These are phyloP conservation scores for Trapa bicornis DNA, from an alignment of 345 rosid genomes.

Conservation along the genomic window DNA sequence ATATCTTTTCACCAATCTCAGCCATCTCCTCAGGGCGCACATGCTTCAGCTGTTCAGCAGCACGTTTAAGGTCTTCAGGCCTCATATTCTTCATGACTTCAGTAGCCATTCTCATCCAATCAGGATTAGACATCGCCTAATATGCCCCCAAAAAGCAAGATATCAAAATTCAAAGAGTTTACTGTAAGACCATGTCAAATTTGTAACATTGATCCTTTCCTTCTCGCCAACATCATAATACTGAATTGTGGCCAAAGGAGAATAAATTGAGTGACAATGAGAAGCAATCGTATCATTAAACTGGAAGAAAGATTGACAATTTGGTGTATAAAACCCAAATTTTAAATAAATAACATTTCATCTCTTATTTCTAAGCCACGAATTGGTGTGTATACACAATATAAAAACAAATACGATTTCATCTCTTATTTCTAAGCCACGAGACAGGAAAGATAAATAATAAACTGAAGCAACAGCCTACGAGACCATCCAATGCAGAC, in stretches of 20 bases:
- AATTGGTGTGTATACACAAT: not conserved
- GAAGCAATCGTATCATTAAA: not conserved
- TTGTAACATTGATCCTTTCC: not conserved
- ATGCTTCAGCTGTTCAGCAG: conserved; percentile 81
- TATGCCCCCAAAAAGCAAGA: conserved; percentile 9
- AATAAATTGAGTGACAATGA: not conserved
- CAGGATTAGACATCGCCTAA: conserved; percentile 96
- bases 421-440: not conserved
- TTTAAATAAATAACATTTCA: not conserved
- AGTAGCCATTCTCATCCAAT: conserved; percentile 88
- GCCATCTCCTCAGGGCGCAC: conserved; percentile 78
- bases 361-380: not conserved
- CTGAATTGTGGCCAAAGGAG: not conserved
- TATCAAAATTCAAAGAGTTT: not conserved
- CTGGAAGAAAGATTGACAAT: not conserved
- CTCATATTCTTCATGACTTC: conserved; percentile 87
- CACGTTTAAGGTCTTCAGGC: conserved; percentile 77
- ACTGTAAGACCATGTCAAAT: not conserved
- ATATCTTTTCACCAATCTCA: conserved; percentile 81
- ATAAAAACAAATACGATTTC: not conserved
- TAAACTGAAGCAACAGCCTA: not conserved
- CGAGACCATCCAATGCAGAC: not conserved
- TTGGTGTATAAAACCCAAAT: not conserved
- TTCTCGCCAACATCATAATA: not conserved
- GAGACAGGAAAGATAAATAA: not conserved